Base-by-base conservation (phyloP, 163 green algal species). In the Smithsoniella earleae region DNA sequence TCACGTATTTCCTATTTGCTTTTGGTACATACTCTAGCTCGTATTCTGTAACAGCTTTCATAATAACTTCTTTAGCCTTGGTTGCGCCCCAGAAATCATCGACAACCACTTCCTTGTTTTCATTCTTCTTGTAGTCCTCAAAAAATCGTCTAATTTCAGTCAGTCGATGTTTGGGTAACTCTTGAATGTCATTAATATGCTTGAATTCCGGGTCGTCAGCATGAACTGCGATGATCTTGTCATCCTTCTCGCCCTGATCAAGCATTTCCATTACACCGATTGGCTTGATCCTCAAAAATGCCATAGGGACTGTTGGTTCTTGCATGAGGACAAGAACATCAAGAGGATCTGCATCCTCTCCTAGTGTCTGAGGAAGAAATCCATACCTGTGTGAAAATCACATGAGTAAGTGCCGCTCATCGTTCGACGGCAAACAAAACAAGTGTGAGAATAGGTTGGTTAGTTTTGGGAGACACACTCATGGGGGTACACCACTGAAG, bases 191-290 rank as follows among this genome's bases (percentile, higher is more conserved):
- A 25, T 80, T 78, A 74, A 78, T 82, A 66, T 86, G 58, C 2
- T 45, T 75, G 79, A 78, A 90, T 49, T 80, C 76, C 2, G 85
- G 85, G 76, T 90, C 85, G 76, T 89, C 78, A 3, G 74, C 79
- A 74, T 83, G 82, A 74, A 90, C 85, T 10, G 80, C 79, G 54
- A 90, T 89, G 66, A 90, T 79, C 79, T 90, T 90, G 77, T 84
- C 77, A 54, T 84, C 81, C 22, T 78, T 66, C 49, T 84, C 81
- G 13, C 82, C 83, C 76, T 85, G 76, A 73, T 90, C 85, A 62
- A 89, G 54, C 85, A 90, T 90, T 22, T 76, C 74, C 80, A 90
- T 83, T 37, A 89, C 77, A n/a, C 85, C 85, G 25, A 90, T 90
- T 2, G 85, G 76, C 66, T 75, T 78, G 38, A 64, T 72, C 28